Evolutionary conservation across 1,284 basidiomycete genomes (phyloP), one percentile per base, ranked within the genome.

Genomic region (Fomitopsis pinicola): DNA sequence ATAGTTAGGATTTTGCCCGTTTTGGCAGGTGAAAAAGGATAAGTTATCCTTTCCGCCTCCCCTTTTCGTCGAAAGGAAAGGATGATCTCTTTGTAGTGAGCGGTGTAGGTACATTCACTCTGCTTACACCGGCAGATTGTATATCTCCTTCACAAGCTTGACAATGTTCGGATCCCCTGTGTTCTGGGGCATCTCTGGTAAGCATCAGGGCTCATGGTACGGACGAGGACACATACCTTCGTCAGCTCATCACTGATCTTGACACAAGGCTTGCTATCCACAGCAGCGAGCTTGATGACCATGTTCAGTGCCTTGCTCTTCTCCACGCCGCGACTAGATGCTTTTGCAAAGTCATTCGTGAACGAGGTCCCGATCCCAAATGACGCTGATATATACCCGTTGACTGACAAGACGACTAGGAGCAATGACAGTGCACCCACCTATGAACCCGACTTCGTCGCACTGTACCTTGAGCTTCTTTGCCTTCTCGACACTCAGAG

Each of bases 281-380:
- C 88, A 53, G 84, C 82, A 36, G 85, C 82, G 7, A 98, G 80
- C 75, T 97, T 97, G 77, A 97, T 95, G 45, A 97, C 95, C 73
- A 97, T 97, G 70, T 96, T 97, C 64, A 97, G 77, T 28, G 94
- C 85, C 70, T 87, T 92, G 72, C 89, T 93, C 69, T 82, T 85
- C 71, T 86, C 79, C 28, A 66, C 74, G 14, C 82, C 79, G 6
- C 82, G 79, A 30, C 81, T 86, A 8, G 84, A 86, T 52, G 75
- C 68, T 45, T 80, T 84, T 62, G 72, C 74, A 76, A 94, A 96
- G 73, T 95, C 95, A 70, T 97, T 97, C 10, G 94, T 95, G 14
- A 97, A 76, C 72, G 84, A 90, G 0, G 95, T 98, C 0, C 95
- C 96, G 58, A 98, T 95, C 1, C 95, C 95, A 73, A 94, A 98